Conservation (phyloP, 1,139 yeast genomes). For the Yamadazyma sp. region DNA sequence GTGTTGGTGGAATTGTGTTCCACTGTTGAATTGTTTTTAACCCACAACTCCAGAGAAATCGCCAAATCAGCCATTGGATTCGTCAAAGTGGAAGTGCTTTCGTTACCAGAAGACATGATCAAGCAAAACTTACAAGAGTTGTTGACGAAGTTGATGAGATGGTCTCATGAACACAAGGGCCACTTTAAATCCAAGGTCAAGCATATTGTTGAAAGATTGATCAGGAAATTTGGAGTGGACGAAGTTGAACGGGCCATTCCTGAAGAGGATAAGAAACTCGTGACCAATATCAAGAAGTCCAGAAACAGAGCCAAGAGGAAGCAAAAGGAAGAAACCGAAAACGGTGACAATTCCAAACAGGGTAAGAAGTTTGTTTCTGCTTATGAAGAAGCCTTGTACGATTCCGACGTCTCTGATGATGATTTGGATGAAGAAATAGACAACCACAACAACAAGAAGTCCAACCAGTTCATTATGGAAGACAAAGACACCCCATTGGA, state of each 20-base stretch:
- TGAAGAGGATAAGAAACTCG: conserved; percentile 77
- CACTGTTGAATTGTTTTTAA: conserved; percentile 87
- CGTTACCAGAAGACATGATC: conserved; percentile 79
- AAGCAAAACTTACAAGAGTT: conserved; percentile 65
- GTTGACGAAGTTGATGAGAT: conserved; percentile 71
- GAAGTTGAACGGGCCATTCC: conserved; percentile 80
- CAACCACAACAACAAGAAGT: conserved; percentile 23
- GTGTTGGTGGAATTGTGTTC: conserved; percentile 72
- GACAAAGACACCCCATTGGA: conserved; percentile 83
- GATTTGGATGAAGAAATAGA: conserved; percentile 34
- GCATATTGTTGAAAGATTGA: conserved; percentile 86
- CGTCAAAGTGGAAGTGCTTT: conserved; percentile 84
- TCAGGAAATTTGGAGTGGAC: conserved; percentile 87
- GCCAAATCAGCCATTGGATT: conserved; percentile 94
- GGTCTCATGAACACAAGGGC: conserved; percentile 96
- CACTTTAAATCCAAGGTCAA: conserved; percentile 91
- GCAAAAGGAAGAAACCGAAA: conserved; percentile 38
- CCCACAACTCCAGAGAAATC: conserved; percentile 89
- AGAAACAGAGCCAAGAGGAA: conserved; percentile 82
- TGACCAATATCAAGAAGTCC: conserved; percentile 81
- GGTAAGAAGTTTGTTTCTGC: conserved; percentile 69
- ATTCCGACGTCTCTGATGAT: conserved; percentile 55
- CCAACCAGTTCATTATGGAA: conserved; percentile 68
- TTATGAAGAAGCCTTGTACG: conserved; percentile 75
- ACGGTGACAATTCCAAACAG: conserved; percentile 23